phyloP scores from a whole-genome alignment of 2,329 filamentous ascomycete genomes.

The Stachybotrys echinatus region DNA sequence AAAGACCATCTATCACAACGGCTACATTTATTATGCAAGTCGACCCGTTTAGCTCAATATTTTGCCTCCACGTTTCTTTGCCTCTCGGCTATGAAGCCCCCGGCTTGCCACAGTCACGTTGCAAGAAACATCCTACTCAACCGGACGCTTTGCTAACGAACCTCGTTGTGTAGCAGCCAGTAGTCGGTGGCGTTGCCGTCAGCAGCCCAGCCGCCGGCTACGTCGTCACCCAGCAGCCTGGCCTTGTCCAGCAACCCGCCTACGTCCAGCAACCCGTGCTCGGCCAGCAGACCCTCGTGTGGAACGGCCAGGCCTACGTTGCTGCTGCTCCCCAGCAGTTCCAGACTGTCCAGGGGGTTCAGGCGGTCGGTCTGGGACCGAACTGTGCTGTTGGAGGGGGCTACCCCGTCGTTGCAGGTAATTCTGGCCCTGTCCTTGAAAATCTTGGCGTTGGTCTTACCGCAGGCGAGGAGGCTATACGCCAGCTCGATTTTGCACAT shows the following conservation, averaged over 20 bases:
- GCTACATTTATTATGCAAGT: conserved; percentile 37
- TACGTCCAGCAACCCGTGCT: conserved; percentile 14
- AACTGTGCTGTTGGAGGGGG: conserved; percentile 12
- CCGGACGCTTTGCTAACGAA: not conserved
- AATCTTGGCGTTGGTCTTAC: conserved; percentile 49
- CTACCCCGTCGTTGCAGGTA: conserved; percentile 35
- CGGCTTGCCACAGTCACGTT: too few species aligned
- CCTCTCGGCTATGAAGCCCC: too few species aligned
- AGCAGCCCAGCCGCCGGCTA: conserved; percentile 19
- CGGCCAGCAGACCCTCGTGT: conserved; percentile 22
- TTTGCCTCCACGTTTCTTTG: too few species aligned
- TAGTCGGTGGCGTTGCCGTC: conserved; percentile 18
- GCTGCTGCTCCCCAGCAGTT: conserved; percentile 3
- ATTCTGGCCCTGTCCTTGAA: conserved; percentile 36
- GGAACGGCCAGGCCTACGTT: conserved; percentile 21
- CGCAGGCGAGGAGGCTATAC: conserved; percentile 37
- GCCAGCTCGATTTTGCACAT: conserved; percentile 44
- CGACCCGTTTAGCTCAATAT: too few species aligned
- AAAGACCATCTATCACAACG: conserved; percentile 24
- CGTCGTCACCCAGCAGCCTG: conserved; percentile 27
- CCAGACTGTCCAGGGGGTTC: conserved; percentile 18
- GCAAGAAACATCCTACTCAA: too few species aligned
- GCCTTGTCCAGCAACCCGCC: conserved; percentile 16
- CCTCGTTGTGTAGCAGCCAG: conserved; percentile 21
- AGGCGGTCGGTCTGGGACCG: conserved; percentile 17